phyloP scores from a whole-genome alignment of 164 flowering plant genomes.

The Annona squamosa region DNA sequence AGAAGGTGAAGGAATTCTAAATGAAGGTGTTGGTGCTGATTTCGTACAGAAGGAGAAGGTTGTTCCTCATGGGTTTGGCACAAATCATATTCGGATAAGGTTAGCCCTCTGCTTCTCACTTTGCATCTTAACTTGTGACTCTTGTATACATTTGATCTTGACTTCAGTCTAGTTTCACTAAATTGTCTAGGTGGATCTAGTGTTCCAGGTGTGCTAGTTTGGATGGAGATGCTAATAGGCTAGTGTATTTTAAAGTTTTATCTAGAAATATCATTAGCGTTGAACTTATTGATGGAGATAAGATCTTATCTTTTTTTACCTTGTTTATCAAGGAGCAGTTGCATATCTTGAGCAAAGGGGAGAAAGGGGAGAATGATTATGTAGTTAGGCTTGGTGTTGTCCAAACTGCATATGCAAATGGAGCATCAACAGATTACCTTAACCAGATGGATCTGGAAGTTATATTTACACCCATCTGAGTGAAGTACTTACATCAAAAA shows the following conservation, averaged over 20 bases:
- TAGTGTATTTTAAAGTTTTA: conserved; percentile 63
- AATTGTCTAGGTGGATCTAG: conserved; percentile 29
- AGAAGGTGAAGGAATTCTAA: conserved; percentile 66
- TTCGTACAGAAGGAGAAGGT: conserved; percentile 94
- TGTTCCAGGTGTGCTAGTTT: conserved; percentile 94
- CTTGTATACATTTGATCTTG: not conserved
- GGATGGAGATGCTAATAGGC: conserved; percentile 98
- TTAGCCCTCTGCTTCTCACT: conserved; percentile 25
- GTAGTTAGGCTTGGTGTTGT: conserved; percentile 57
- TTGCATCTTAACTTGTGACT: conserved; percentile 2
- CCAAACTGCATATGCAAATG: conserved; percentile 98
- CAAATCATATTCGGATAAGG: conserved; percentile 65
- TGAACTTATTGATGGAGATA: conserved; percentile 91
- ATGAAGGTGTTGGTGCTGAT: conserved; percentile 95
- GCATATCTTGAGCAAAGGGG: conserved; percentile 26
- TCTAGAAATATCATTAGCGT: conserved; percentile 33
- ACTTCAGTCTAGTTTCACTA: not conserved
- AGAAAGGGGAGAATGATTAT: conserved; percentile 16
- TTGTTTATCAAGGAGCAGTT: conserved; percentile 77
- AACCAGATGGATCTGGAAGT: conserved; percentile 65
- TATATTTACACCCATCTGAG: conserved; percentile 81
- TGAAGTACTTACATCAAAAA: conserved; percentile 82
- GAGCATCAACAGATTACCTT: conserved; percentile 81
- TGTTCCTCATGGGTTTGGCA: conserved; percentile 59
- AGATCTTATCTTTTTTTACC: conserved; percentile 83